Conservation (phyloP, 306 rosid genomes). For the Senna siamea region DNA sequence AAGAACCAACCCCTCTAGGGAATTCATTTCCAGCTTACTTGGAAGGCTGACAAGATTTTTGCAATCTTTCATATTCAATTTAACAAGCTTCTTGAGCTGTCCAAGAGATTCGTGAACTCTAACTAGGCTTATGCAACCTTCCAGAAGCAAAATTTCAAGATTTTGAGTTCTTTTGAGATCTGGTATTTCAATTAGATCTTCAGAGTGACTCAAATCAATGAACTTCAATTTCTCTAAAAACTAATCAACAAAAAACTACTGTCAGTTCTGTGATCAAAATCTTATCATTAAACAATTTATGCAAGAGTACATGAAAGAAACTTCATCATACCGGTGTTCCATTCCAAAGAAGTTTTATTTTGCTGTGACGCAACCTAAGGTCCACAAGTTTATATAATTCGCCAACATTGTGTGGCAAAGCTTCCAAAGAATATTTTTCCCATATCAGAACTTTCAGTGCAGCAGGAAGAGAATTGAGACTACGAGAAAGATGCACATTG, state of each 20-base stretch:
- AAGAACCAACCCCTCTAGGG: neutral
- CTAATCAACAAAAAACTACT: neutral
- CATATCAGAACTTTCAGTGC: constrained; percentile 5
- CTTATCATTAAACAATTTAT: no score
- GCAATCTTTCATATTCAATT: neutral
- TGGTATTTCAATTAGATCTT: neutral
- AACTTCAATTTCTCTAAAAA: neutral
- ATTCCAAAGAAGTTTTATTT: neutral
- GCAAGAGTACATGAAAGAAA: neutral
- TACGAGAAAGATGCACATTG: neutral
- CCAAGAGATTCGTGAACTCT: constrained; percentile 8
- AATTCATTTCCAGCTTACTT: neutral
- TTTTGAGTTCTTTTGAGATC: neutral
- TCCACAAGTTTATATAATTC: neutral
- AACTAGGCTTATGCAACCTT: neutral
- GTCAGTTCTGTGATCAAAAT: no score
- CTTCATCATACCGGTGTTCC: neutral
- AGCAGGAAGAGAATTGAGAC: constrained; percentile 1
- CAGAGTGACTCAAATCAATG: neutral
- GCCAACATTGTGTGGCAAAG: neutral
- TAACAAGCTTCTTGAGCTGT: neutral
- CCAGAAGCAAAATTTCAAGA: neutral
- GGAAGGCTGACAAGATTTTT: neutral
- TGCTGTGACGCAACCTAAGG: neutral
- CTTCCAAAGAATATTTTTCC: neutral